These are phyloP conservation scores for Lipomyces japonicus DNA, from an alignment of 805 yeast species.

Conservation along the genomic window DNA sequence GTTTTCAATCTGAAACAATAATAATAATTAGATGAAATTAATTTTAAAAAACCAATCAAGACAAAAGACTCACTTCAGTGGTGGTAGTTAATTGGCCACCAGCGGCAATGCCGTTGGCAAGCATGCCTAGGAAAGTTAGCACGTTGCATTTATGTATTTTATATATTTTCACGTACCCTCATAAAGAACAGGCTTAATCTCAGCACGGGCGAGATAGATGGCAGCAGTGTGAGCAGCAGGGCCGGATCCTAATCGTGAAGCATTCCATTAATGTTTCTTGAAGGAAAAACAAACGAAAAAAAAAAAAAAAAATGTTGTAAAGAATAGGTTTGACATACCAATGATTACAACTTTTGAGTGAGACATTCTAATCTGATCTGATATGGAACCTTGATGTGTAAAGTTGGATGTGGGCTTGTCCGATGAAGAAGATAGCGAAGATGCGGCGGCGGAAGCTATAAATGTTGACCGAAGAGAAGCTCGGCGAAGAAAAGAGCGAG, in stretches of 20 bases:
- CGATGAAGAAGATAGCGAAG: not conserved
- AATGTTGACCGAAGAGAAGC: not conserved
- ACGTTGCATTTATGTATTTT: not conserved
- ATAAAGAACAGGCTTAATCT: constrained; percentile 84
- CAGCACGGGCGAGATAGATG: constrained; percentile 93
- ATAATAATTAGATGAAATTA: not conserved
- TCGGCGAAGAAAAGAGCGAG: not conserved
- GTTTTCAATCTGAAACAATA: constrained; percentile 61
- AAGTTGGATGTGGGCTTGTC: too few relatives aligned
- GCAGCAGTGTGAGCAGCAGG: constrained; percentile 99
- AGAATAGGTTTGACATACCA: constrained; percentile 10
- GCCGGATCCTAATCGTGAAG: constrained; percentile 65
- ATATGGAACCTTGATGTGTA: not conserved
- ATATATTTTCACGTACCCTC: constrained; percentile 64
- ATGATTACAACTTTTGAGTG: constrained; percentile 82
- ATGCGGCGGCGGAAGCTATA: not conserved
- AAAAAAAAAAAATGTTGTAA: not conserved
- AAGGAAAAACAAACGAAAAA: not conserved
- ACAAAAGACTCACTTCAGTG: constrained; percentile 53
- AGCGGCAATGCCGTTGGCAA: constrained; percentile 97
- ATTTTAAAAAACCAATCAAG: not conserved
- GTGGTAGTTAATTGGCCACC: constrained; percentile 99
- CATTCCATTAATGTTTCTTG: not conserved
- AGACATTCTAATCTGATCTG: constrained; percentile 8
- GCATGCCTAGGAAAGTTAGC: constrained; percentile 32